Conservation (phyloP, 2,329 filamentous ascomycete genomes). For the Colletotrichum lindemuthianum region DNA sequence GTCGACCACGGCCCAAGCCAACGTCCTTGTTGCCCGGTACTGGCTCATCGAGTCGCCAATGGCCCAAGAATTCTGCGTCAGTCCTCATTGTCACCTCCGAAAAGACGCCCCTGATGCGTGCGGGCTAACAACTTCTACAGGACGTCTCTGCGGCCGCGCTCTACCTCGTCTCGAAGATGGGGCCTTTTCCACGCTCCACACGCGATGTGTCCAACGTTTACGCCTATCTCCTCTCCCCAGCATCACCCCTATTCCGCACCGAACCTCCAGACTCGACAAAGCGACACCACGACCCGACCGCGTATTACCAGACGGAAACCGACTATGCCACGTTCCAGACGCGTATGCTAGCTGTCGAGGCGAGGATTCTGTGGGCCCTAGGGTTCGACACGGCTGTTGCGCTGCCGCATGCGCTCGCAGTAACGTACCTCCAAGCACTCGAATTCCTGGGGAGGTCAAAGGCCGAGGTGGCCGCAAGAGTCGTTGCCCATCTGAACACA, state of each 20-base stretch:
- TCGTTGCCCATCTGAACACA: slow-evolving; percentile 85
- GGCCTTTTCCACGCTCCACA: slow-evolving; percentile 77
- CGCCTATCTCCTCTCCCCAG: slow-evolving; percentile 76
- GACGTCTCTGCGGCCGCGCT: slow-evolving; percentile 84
- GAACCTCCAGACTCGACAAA: slow-evolving; percentile 40
- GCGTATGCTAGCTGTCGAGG: slow-evolving; percentile 78
- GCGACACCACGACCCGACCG: slow-evolving; percentile 54
- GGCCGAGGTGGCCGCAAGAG: slow-evolving; percentile 68
- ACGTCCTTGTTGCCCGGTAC: slow-evolving; percentile 83
- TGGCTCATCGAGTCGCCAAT: slow-evolving; percentile 72
- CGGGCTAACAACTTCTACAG: slow-evolving; percentile 52
- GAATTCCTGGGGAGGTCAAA: slow-evolving; percentile 66
- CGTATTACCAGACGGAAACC: slow-evolving; percentile 78
- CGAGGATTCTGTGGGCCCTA: slow-evolving; percentile 77
- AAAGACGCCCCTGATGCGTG: background rate
- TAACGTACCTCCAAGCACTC: slow-evolving; percentile 93
- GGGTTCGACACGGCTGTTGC: slow-evolving; percentile 84
- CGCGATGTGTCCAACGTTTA: slow-evolving; percentile 88
- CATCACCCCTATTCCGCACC: slow-evolving; percentile 64
- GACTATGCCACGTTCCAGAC: slow-evolving; percentile 73
- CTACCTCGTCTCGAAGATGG: slow-evolving; percentile 86
- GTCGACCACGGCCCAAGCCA: slow-evolving; percentile 85
- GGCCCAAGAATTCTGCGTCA: slow-evolving; percentile 66
- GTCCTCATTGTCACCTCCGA: slow-evolving; percentile 29
- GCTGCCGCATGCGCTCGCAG: slow-evolving; percentile 84